These are phyloP conservation scores for Geotrichum klebahnii DNA, from an alignment of 1,139 yeast species.

Conservation along the genomic window DNA sequence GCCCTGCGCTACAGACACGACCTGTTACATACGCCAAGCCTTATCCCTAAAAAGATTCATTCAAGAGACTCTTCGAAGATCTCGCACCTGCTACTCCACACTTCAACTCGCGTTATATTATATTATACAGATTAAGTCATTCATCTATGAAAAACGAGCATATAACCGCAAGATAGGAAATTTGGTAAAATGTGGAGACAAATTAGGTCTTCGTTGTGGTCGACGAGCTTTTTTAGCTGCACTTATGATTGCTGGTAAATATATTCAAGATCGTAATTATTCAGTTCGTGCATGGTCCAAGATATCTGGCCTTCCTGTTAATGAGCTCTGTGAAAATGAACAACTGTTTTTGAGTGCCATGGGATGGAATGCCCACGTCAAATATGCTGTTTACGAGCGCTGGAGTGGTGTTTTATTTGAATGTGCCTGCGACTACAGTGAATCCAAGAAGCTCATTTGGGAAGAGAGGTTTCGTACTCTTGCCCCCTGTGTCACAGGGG, in stretches of 20 bases:
- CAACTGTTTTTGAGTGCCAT: conserved; percentile 49
- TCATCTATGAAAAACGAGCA: conserved; percentile 18
- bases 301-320: conserved; percentile 58
- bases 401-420: conserved; percentile 44
- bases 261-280: conserved; percentile 67
- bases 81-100: conserved; percentile 61
- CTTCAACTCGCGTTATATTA: conserved; percentile 66
- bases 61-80: conserved; percentile 62
- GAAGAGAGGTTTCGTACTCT: conserved; percentile 5
- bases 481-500: conserved; percentile 1
- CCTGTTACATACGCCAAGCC: conserved; percentile 25
- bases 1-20: conserved; percentile 29
- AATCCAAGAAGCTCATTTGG: conserved; percentile 2
- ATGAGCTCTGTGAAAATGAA: conserved; percentile 53
- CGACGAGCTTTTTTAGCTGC: conserved; percentile 63
- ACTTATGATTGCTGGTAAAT: conserved; percentile 66
- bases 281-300: conserved; percentile 68
- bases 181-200: conserved; percentile 17
- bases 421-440: conserved; percentile 26
- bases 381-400: conserved; percentile 49
- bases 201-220: conserved; percentile 45
- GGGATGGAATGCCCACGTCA: conserved; percentile 54
- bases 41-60: conserved; percentile 46
- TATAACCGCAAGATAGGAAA: conserved; percentile 12
- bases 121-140: conserved; percentile 47